Conservation (phyloP, 306 rosid genomes). For the Citrullus amarus region DNA sequence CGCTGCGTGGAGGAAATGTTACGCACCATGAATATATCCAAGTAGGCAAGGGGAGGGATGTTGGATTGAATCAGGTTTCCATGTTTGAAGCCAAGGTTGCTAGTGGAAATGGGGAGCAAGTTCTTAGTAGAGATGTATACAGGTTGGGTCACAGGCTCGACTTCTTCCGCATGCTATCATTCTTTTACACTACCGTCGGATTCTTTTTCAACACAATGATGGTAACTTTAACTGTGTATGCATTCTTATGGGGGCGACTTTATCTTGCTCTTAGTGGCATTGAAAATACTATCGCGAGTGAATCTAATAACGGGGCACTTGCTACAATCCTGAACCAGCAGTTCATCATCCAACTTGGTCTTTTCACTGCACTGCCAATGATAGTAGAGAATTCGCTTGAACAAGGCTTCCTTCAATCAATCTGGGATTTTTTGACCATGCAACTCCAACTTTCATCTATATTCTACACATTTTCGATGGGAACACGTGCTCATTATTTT, state of each 20-base stretch:
- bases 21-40: slow-evolving; percentile 93
- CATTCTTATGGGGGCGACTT: slow-evolving; percentile 73
- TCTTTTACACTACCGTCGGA: slow-evolving; percentile 76
- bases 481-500: slow-evolving; percentile 70
- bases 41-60: slow-evolving; percentile 93
- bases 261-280: slow-evolving; percentile 75
- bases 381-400: slow-evolving; percentile 75
- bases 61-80: slow-evolving; percentile 74
- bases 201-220: slow-evolving; percentile 73
- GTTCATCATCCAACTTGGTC: slow-evolving; percentile 68
- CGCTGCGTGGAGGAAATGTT: slow-evolving; percentile 73
- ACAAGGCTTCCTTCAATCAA: slow-evolving; percentile 66
- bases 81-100: slow-evolving; percentile 96
- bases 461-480: slow-evolving; percentile 77
- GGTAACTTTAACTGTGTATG: slow-evolving; percentile 64
- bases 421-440: slow-evolving; percentile 82
- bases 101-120: slow-evolving; percentile 89
- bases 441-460: slow-evolving; percentile 88
- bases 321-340: slow-evolving; percentile 57
- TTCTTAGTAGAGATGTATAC: slow-evolving; percentile 70
- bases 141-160: slow-evolving; percentile 81
- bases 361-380: slow-evolving; percentile 86
- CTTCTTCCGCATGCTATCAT: slow-evolving; percentile 75
- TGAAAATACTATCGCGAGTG: slow-evolving; percentile 38
- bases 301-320: slow-evolving; percentile 42